Evolutionary conservation across 768 basidiomycete genomes (phyloP).

Genomic region (Porphyrellus cyaneotinctus): DNA sequence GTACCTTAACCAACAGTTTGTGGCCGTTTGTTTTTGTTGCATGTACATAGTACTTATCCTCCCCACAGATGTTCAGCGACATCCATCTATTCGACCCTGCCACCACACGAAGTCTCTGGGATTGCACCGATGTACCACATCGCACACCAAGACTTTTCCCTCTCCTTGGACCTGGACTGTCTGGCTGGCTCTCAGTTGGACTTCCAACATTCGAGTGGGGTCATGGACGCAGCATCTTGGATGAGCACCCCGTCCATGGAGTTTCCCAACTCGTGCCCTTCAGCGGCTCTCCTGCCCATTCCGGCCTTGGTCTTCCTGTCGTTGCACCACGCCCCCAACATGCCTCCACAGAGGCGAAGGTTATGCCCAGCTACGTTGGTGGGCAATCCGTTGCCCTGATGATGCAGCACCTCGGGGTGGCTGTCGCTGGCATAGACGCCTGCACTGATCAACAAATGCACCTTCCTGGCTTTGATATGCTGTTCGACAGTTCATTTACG

Average conservation of each 20-base stretch:
- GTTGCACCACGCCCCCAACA: conserved; percentile 29
- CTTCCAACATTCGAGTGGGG: conserved; percentile 2
- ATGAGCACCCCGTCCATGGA: conserved; percentile 12
- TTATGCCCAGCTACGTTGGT: background rate
- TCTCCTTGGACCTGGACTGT: conserved; percentile 1
- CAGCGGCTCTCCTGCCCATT: conserved; percentile 38
- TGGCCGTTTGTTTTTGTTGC: background rate
- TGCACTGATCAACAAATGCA: background rate
- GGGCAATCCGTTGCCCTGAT: background rate
- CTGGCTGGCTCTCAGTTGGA: conserved; percentile 8
- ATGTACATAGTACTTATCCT: background rate
- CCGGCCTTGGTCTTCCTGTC: conserved; percentile 28
- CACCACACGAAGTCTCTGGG: conserved; percentile 20
- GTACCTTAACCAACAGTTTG: conserved; percentile 16
- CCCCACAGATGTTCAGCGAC: conserved; percentile 19
- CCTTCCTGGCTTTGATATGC: conserved; percentile 13
- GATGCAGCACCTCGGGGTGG: background rate
- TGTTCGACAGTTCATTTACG: conserved; percentile 10
- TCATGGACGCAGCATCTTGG: conserved; percentile 9
- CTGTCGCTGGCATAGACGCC: conserved; percentile 6
- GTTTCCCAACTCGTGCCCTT: conserved; percentile 35
- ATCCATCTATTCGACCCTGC: conserved; percentile 23
- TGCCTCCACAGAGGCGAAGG: conserved; percentile 3
- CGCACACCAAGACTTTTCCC: conserved; percentile 16
- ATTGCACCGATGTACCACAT: conserved; percentile 32